Base-by-base conservation (phyloP, 176 grass and related monocot genomes). In the Eragrostis curvula region DNA sequence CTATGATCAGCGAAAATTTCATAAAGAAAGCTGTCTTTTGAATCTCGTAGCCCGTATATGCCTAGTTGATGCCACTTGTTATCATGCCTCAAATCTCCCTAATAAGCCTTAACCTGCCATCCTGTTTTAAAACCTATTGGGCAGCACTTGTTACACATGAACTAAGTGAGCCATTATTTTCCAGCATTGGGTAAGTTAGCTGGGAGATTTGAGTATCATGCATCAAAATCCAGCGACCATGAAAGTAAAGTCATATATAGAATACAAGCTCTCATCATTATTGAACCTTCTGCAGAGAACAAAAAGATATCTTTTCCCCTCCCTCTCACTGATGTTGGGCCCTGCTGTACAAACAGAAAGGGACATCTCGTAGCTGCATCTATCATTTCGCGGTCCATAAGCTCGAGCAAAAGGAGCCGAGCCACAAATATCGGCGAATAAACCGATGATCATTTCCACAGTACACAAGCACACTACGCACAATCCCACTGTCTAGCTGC, bases 261-360 rank as follows among this genome's bases (percentile, higher is more conserved):
- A n/a, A n/a, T n/a, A 73, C 48, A 88, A 74, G 58, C 68, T 73
- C 79, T 77, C 41, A 79, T 79, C 36, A 88, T 88, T 66, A 79
- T 59, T 73, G 16, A 73, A 67, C 80, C 52, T 88, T 84, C 59
- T 88, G 36, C 39, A 9, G 66, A 73, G 66, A 79, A 72, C 28
- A 56, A 74, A 36, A 80, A 65, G 11, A 36, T 5, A 0, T 25
- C 25, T 44, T 40, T 65, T 39, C 59, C 64, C 56, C 36, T n/a
- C 66, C 30, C 27, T 40, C 56, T 66, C 27, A 16, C 58, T 66
- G 66, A 40, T 79, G 40, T 27, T 23, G 47, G 48, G n/a, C 27
- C 67, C 67, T 83, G 78, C 58, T 57, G 21, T 56, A 78, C 74
- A 71, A 50, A 79, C 14, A 68, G 75, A 88, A 51, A 79, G 75